phyloP scores from a whole-genome alignment of 2,329 filamentous ascomycete genomes.

The Rhexocercosporidium sp. region DNA sequence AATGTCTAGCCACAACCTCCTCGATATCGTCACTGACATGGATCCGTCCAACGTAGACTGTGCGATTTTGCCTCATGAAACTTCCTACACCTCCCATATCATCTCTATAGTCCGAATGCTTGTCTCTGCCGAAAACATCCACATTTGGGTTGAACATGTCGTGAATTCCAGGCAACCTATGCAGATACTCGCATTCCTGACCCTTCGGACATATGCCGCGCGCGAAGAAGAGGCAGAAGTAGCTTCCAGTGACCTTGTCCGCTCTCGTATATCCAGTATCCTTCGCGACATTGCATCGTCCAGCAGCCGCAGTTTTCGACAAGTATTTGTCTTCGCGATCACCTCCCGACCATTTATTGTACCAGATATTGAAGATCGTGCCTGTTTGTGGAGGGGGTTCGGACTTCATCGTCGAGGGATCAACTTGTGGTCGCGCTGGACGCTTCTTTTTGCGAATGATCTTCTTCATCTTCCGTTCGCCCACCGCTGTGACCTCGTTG shows the following conservation, averaged over 20 bases:
- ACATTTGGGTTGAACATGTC: slow-evolving; percentile 94
- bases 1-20: slow-evolving; percentile 92
- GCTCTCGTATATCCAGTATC: slow-evolving; percentile 82
- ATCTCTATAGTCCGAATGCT: slow-evolving; percentile 89
- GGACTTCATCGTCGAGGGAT: slow-evolving; percentile 79
- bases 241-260: slow-evolving; percentile 77
- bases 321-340: slow-evolving; percentile 92
- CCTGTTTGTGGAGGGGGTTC: slow-evolving; percentile 92
- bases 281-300: slow-evolving; percentile 83
- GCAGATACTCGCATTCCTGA: slow-evolving; percentile 91
- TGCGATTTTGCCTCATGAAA: slow-evolving; percentile 93
- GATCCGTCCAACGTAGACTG: slow-evolving; percentile 90
- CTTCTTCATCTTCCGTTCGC: slow-evolving; percentile 75
- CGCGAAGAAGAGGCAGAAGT: slow-evolving; percentile 92
- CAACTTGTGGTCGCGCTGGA: slow-evolving; percentile 89
- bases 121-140: slow-evolving; percentile 94
- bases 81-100: slow-evolving; percentile 97
- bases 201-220: slow-evolving; percentile 84
- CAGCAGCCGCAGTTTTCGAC: slow-evolving; percentile 79
- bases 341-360: slow-evolving; percentile 97
- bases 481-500: slow-evolving; percentile 35
- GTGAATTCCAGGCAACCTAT: slow-evolving; percentile 83
- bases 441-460: slow-evolving; percentile 90
- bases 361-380: slow-evolving; percentile 98
- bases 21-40: slow-evolving; percentile 97